Evolutionary conservation across 2,329 filamentous ascomycete species (phyloP), one percentile per base, ranked within the genome.

Genomic region (Aspergillus awamori): DNA sequence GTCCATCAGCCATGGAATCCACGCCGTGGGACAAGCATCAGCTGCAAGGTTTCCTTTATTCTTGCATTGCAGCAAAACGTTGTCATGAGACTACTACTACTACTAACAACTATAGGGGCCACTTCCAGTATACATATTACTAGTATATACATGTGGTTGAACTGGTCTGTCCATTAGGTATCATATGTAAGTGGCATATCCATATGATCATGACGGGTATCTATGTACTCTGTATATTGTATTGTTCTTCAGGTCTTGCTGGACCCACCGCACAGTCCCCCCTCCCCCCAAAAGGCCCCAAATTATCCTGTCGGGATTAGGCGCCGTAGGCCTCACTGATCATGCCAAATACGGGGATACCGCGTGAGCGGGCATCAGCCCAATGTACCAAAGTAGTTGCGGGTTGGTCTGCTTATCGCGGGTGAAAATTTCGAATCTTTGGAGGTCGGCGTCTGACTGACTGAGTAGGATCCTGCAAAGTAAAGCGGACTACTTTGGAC

Each of bases 281-380:
- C 33, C 33, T 6, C 5, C 11, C 10, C 5, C 33, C 41, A 4
- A 56, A 38, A 38, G 24, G 28, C 53, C 53, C 53, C 45, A 24
- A 56, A 56, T 56, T 56, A 56, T 56, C n/a, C 53, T 30, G 15
- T 30, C 47, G 47, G 47, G 30, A 51, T 20, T 28, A 20, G 24
- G n/a, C 26, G 47, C 47, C 26, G 47, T 28, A 33, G 22, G 26
- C 10, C 45, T 28, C 8, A 15, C 15, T 30, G 45, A 49, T 49
- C 22, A 28, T 15, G 8, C 26, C 15, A 28, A 30, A 30, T 49
- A 17, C 41, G 33, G 33, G 33, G 2, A 36, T 36, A 36, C 33
- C 33, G 33, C 33, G 33, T 36, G 33, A 36, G 33, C 28, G 28
- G 28, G 10, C 33, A 36, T 36, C 33, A 36, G 33, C 33, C 33